phyloP scores from a whole-genome alignment of 352 stramenopile species.

The Phytophthora megakarya region DNA sequence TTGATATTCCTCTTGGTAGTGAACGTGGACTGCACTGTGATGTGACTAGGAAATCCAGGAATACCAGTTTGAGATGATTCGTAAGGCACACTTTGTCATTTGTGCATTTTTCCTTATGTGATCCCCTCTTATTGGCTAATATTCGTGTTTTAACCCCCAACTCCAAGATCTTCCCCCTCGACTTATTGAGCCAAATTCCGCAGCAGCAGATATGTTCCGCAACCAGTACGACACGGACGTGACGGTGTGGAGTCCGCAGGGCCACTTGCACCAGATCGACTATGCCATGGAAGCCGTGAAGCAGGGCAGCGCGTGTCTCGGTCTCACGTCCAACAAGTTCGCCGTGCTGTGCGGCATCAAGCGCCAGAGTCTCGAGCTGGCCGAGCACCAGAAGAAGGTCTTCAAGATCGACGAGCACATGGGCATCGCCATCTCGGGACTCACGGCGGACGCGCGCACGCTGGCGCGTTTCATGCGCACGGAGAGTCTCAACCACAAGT shows the following conservation, averaged over 20 bases:
- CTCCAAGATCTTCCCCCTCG: conserved; percentile 10
- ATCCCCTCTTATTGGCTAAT: no score
- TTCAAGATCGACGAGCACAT: conserved; percentile 99
- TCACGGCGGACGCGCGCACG: conserved; percentile 97
- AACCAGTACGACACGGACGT: conserved; percentile 99
- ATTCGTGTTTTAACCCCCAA: no score
- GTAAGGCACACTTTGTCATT: no score
- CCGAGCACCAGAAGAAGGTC: conserved; percentile 98
- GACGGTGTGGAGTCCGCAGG: conserved; percentile 99
- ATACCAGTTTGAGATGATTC: no score
- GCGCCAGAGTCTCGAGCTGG: conserved; percentile 89
- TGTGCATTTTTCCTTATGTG: no score
- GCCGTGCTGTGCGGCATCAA: conserved; percentile 93
- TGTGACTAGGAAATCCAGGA: no score
- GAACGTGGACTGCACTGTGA: no score
- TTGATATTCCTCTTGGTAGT: no score
- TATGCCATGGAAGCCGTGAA: conserved; percentile 97
- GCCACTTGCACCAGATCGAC: conserved; percentile 98
- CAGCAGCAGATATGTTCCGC: conserved; percentile 92
- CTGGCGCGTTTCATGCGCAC: conserved; percentile 96
- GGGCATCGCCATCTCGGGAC: conserved; percentile 96
- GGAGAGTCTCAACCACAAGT: conserved; percentile 99
- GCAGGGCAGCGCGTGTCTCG: conserved; percentile 96
- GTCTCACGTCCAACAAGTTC: conserved; percentile 93
- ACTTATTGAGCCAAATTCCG: not conserved